Percentiles rank a stretch among this genome's conserved stretches.
Evolutionary conservation across 495 filamentous ascomycete species (phyloP).

Genomic region (Neurospora tetraspora): DNA sequence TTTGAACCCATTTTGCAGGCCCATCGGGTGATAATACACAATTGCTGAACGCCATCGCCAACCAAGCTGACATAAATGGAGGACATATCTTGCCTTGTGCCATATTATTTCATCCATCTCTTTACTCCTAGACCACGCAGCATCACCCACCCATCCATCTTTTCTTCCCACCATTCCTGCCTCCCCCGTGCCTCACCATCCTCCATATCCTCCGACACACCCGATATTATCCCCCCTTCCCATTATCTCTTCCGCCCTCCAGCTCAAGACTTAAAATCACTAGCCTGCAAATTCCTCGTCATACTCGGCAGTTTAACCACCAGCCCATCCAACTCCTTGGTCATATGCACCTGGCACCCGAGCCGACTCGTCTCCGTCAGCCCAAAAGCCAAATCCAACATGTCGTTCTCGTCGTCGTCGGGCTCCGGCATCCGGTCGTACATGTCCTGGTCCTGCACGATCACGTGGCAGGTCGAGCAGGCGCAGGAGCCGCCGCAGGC

Average conservation of each 20-base stretch:
- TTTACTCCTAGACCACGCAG: too few relatives aligned
- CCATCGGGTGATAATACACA: too few relatives aligned
- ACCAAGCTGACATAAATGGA: too few relatives aligned
- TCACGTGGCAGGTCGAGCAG: constrained; percentile 95
- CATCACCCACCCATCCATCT: too few relatives aligned
- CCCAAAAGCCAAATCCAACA: constrained; percentile 94
- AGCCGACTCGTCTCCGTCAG: constrained; percentile 92
- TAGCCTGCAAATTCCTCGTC: constrained; percentile 93
- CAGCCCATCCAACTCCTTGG: constrained; percentile 76
- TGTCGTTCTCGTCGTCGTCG: constrained; percentile 97
- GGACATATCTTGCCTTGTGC: too few relatives aligned
- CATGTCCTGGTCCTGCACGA: constrained; percentile 70
- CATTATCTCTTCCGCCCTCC: not conserved
- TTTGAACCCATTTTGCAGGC: too few relatives aligned
- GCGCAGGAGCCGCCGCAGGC: constrained; percentile 94
- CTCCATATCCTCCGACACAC: not conserved
- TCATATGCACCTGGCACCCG: constrained; percentile 92
- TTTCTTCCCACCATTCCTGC: too few relatives aligned
- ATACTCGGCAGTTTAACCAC: constrained; percentile 76
- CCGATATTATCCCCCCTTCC: too few relatives aligned
- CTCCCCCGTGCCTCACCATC: too few relatives aligned
- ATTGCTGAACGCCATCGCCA: too few relatives aligned
- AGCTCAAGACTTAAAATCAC: constrained; percentile 56
- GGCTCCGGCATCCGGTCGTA: constrained; percentile 91
- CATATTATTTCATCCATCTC: too few relatives aligned